phyloP scores from a whole-genome alignment of 768 basidiomycete species.

The Nidularia pulvinata region DNA sequence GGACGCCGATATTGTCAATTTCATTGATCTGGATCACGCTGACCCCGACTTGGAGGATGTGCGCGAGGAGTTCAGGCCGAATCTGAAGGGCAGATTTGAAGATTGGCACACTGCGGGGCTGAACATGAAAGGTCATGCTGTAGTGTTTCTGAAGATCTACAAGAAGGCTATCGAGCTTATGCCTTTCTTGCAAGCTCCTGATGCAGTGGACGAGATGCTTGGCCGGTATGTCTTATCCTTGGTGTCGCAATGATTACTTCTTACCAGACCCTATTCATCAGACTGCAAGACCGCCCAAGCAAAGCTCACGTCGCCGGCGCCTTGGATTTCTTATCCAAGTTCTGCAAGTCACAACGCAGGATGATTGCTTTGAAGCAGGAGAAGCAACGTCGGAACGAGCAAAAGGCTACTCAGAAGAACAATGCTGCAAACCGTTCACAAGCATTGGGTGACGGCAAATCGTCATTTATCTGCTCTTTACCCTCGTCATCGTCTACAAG shows the following conservation, averaged over 20 bases:
- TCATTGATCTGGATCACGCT: constrained; percentile 46
- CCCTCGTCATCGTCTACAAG: too few relatives aligned
- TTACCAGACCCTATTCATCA: too few relatives aligned
- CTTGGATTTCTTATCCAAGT: too few relatives aligned
- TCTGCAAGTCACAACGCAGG: too few relatives aligned
- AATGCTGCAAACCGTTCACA: too few relatives aligned
- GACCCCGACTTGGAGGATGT: constrained; percentile 63
- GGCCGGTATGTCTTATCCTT: constrained; percentile 33
- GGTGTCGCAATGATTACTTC: neutral
- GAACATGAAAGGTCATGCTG: constrained; percentile 33
- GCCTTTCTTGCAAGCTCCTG: constrained; percentile 53
- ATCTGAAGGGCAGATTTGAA: constrained; percentile 53
- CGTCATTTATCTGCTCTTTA: too few relatives aligned
- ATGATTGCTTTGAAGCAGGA: too few relatives aligned
- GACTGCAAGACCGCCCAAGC: too few relatives aligned
- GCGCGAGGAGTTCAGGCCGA: constrained; percentile 59
- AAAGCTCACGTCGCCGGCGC: too few relatives aligned
- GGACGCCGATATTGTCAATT: constrained; percentile 48
- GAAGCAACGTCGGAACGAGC: too few relatives aligned
- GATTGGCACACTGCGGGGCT: constrained; percentile 37
- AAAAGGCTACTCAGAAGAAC: too few relatives aligned
- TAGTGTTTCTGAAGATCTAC: constrained; percentile 38
- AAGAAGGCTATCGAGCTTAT: constrained; percentile 44
- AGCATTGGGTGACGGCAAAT: too few relatives aligned
- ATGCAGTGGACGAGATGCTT: constrained; percentile 58